A percentile compares a stretch with the other conserved stretches of the same genome.
phyloP scores from a whole-genome alignment of 2,329 filamentous ascomycete species.

The Fusarium subtropicale region DNA sequence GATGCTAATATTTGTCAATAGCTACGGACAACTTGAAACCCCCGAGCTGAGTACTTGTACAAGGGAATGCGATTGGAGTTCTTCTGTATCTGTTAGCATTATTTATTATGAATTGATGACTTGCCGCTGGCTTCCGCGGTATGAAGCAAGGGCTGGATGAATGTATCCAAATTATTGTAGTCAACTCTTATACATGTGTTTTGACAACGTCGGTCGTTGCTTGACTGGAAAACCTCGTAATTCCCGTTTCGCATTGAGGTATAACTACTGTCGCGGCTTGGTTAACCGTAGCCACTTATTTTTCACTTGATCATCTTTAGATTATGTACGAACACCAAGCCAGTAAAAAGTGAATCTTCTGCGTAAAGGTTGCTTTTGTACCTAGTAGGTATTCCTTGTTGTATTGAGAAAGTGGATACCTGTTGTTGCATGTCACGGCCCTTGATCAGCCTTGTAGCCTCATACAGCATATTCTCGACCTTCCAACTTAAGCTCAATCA shows the following conservation, averaged over 20 bases:
- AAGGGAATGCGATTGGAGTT: background rate
- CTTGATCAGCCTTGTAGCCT: conserved; percentile 54
- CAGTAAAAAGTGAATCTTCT: background rate
- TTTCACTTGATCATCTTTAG: no score
- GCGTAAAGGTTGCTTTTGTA: background rate
- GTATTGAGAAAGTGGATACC: conserved; percentile 38
- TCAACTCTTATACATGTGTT: background rate
- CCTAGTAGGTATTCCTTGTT: background rate
- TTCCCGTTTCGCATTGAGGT: background rate
- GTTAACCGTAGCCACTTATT: background rate
- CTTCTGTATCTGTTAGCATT: conserved; percentile 8
- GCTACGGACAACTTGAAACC: conserved; percentile 87
- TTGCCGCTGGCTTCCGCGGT: background rate
- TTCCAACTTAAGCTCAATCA: conserved; percentile 36
- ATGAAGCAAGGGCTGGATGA: background rate
- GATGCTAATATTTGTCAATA: conserved; percentile 51
- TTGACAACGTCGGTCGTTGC: background rate
- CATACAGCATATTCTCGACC: conserved; percentile 46
- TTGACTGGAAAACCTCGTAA: background rate
- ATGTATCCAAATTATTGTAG: background rate
- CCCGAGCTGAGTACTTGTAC: conserved; percentile 55
- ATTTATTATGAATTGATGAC: conserved; percentile 34
- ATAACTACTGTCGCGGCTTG: background rate
- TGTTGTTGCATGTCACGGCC: conserved; percentile 30
- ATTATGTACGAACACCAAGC: background rate